Conservation (phyloP, 2,329 filamentous ascomycete species). For the Berkeleyomyces rouxiae region DNA sequence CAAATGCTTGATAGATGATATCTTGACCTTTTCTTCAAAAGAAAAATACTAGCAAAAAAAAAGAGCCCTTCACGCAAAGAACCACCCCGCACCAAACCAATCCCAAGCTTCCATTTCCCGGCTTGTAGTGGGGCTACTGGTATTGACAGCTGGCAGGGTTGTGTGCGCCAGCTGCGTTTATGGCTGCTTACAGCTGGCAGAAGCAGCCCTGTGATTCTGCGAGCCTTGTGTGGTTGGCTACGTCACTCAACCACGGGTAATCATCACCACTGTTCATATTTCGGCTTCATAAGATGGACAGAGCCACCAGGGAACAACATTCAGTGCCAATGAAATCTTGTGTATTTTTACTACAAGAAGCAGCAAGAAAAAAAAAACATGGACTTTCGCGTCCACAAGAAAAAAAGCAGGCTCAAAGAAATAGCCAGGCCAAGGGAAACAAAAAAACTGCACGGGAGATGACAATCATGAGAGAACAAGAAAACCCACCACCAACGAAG, state of each 20-base stretch:
- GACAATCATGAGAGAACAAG: conserved; percentile 1
- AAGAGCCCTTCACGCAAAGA: not conserved
- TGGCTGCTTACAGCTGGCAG: not conserved
- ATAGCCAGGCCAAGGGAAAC: not conserved
- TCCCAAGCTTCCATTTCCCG: not conserved
- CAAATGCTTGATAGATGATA: not conserved
- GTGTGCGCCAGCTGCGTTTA: not conserved
- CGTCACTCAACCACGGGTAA: not conserved
- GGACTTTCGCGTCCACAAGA: not conserved
- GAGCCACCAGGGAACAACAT: not conserved
- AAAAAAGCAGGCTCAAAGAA: not conserved
- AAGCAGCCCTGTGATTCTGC: not conserved
- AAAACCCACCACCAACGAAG: not conserved
- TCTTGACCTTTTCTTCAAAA: not conserved
- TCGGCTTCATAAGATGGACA: not conserved
- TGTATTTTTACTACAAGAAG: not conserved
- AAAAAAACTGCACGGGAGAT: conserved; percentile 3
- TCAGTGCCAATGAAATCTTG: not conserved
- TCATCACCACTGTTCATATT: not conserved
- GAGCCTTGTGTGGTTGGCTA: not conserved
- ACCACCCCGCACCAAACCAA: conserved; percentile 2
- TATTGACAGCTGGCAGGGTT: not conserved
- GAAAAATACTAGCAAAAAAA: not conserved
- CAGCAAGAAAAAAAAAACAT: not conserved
- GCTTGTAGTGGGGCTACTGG: not conserved